Evolutionary conservation across 305 asterid species (phyloP).

Genomic region (Rubia tinctorum): DNA sequence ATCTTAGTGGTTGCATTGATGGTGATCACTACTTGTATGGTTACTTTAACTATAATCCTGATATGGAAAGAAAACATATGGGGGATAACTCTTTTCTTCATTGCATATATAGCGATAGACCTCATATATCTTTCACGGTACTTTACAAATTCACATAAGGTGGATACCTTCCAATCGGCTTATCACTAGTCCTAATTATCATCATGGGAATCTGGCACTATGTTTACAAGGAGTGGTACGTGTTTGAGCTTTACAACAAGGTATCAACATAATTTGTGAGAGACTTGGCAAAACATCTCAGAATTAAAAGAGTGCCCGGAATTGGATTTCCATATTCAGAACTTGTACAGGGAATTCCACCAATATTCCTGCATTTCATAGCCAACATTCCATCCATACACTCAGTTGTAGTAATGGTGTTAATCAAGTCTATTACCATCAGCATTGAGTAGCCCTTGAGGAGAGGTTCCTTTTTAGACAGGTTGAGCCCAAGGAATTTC

Average conservation of each 20-base stretch:
- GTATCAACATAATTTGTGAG: too few species aligned
- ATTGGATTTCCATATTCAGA: too few species aligned
- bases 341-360: too few species aligned
- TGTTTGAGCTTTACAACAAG: too few species aligned
- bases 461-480: conserved; percentile 70
- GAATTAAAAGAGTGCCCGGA: too few species aligned
- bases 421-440: too few species aligned
- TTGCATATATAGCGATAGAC: conserved; percentile 38
- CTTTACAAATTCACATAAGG: conserved; percentile 67
- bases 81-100: conserved; percentile 48
- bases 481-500: conserved; percentile 50
- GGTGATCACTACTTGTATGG: conserved; percentile 58
- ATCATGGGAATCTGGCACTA: conserved; percentile 78
- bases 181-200: conserved; percentile 44
- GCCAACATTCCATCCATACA: too few species aligned
- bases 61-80: conserved; percentile 70
- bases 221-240: conserved; percentile 51
- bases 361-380: too few species aligned
- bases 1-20: conserved; percentile 73
- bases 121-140: conserved; percentile 57
- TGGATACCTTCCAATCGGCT: conserved; percentile 60
- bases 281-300: too few species aligned
- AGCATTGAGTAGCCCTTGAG: conserved; percentile 35
- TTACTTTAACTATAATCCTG: conserved; percentile 56
- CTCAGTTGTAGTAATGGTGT: too few species aligned